phyloP scores from a whole-genome alignment of 345 rosid genomes.

The Salix dunnii region DNA sequence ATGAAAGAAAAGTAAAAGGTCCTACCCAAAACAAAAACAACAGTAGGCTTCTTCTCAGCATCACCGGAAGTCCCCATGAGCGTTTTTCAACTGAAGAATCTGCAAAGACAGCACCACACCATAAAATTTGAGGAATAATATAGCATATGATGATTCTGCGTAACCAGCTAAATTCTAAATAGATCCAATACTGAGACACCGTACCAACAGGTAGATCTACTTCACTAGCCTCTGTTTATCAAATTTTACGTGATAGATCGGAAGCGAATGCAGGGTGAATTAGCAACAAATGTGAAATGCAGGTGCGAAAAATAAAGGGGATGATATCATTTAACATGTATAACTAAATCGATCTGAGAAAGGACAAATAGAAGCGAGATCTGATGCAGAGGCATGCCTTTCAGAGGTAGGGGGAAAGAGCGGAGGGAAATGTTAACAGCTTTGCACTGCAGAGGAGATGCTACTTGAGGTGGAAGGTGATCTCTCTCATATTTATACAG shows the following conservation, averaged over 20 bases:
- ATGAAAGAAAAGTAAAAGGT: neutral
- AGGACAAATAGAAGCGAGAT: neutral
- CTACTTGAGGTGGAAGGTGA: neutral
- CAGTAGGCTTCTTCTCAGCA: constrained; percentile 56
- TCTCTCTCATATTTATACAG: neutral
- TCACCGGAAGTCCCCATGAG: constrained; percentile 55
- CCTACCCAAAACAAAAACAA: constrained; percentile 89
- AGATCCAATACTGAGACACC: neutral
- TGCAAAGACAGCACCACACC: neutral
- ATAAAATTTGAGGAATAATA: neutral
- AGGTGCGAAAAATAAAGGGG: neutral
- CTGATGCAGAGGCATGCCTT: constrained; percentile 6
- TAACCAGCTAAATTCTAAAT: neutral
- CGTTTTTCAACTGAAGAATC: neutral
- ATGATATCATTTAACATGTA: neutral
- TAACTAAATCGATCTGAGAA: neutral
- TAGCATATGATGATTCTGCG: neutral
- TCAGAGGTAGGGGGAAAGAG: neutral
- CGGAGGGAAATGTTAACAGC: neutral
- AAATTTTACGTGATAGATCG: neutral
- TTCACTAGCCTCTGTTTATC: no score
- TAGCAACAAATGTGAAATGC: neutral
- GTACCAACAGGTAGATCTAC: no score
- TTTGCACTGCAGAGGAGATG: neutral
- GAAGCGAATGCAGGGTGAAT: neutral